Percentiles rank a stretch among this genome's conserved stretches.
phyloP scores from a whole-genome alignment of 768 basidiomycete genomes.

The Boletus patriciae region DNA sequence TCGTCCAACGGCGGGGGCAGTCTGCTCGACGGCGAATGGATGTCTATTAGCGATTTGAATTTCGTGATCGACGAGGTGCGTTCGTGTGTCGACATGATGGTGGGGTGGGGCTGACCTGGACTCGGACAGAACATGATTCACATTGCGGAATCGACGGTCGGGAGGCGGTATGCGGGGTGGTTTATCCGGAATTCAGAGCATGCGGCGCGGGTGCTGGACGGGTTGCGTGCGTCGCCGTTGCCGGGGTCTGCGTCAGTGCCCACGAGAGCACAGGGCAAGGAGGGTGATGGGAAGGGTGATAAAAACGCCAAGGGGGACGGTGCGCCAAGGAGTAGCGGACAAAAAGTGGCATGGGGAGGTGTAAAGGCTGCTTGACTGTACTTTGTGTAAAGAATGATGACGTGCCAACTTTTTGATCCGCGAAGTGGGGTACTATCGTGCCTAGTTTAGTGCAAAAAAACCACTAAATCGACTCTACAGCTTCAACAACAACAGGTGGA shows the following conservation, averaged over 20 bases:
- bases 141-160: constrained; percentile 92
- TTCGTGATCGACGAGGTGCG: constrained; percentile 92
- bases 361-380: constrained; percentile 31
- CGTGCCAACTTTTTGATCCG: constrained; percentile 4
- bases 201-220: constrained; percentile 83
- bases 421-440: too few species aligned
- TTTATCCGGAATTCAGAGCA: constrained; percentile 96
- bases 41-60: constrained; percentile 90
- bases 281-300: constrained; percentile 19
- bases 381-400: neutral
- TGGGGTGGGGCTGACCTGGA: neutral
- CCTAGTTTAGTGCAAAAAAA: too few species aligned
- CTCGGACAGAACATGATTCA: constrained; percentile 85
- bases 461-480: too few species aligned
- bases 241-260: constrained; percentile 30
- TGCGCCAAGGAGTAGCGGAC: constrained; percentile 42
- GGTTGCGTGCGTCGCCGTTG: constrained; percentile 59
- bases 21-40: constrained; percentile 81
- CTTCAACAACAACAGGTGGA: too few species aligned
- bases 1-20: constrained; percentile 38
- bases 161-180: constrained; percentile 93
- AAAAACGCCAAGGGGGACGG: constrained; percentile 30
- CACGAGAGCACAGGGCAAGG: constrained; percentile 13
- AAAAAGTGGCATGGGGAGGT: constrained; percentile 57
- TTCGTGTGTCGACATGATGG: neutral